phyloP scores from a whole-genome alignment of 345 rosid genomes.

The Trapa incisa region DNA sequence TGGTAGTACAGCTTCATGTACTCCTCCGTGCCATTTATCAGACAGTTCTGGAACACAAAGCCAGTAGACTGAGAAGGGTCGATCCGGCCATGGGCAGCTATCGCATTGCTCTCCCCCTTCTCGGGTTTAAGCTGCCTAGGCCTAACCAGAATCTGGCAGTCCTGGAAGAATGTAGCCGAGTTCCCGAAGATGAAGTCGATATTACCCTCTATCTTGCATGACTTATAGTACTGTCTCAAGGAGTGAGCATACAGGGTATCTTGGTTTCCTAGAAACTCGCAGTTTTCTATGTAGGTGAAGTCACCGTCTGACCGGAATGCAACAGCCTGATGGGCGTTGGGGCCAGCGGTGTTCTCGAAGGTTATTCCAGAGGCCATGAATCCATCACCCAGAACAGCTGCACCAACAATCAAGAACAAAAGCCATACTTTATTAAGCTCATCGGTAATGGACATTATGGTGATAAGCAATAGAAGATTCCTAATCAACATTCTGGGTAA shows the following conservation, averaged over 20 bases:
- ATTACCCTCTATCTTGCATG: constrained; percentile 34
- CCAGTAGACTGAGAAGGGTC: constrained; percentile 38
- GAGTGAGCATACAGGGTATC: constrained; percentile 37
- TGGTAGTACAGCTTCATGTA: constrained; percentile 22
- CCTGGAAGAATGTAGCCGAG: constrained; percentile 27
- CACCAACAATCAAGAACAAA: not conserved
- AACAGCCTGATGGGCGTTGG: constrained; percentile 36
- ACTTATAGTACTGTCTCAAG: constrained; percentile 39
- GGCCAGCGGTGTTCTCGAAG: constrained; percentile 34
- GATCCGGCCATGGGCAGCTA: constrained; percentile 37
- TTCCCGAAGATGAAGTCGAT: constrained; percentile 44
- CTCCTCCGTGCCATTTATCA: constrained; percentile 30
- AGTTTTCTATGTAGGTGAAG: constrained; percentile 23
- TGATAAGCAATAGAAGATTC: not conserved
- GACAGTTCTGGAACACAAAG: constrained; percentile 28
- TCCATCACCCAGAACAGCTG: constrained; percentile 39
- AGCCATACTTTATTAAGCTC: not conserved
- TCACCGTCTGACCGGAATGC: constrained; percentile 36
- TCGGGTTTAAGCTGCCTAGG: constrained; percentile 35
- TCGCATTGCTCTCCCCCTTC: constrained; percentile 26
- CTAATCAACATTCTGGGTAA: not conserved
- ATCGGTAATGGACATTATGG: not conserved
- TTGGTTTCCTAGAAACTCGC: constrained; percentile 35
- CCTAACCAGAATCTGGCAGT: constrained; percentile 25
- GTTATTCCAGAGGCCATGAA: constrained; percentile 42